Base-by-base conservation (phyloP, 129 eudicot genomes). In the Chrysanthemum lavandulifolium region DNA sequence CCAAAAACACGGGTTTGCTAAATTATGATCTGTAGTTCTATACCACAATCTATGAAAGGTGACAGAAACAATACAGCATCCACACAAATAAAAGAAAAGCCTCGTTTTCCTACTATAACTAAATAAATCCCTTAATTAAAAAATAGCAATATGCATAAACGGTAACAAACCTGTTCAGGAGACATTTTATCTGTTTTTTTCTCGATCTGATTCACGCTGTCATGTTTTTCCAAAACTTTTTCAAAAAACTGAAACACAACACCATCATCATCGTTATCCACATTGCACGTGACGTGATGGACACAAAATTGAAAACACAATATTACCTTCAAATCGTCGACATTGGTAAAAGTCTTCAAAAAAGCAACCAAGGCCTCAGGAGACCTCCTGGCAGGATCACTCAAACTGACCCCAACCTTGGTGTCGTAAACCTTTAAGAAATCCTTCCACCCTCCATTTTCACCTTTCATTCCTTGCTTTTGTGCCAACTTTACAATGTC, bases 361-460 rank as follows among this genome's bases (percentile, higher is more conserved):
- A 95, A 95, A 23, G 91, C 87, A 74, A 78, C 50, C 79, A 95
- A 78, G 0, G 74, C 76, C 7, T 88, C 95, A 69, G 75, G 68
- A 0, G 91, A 14, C 82, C 97, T 88, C 57, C 80, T 84, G 18
- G 94, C 83, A 0, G 99, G 99, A 77, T 95, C 99, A 77, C 97
- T 84, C 94, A 84, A 72, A 62, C 91, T 90, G 23, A 84, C 74
- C 14, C 99, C 99, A 69, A 86, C 31, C 67, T 83, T 81, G 71
- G 79, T 94, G 63, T 91, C 99, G 50, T 84, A 63, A 61, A 71
- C 76, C 54, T 75, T 78, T 68, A 95, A 74, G 47, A 95, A 95
- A 14, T 95, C 94, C 82, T 95, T 95, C 99, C 99, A 95, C 4
- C 65, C 84, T 12, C 99, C 99, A 69, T 85, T 83, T 50, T 79